Percentiles rank a stretch among this genome's conserved stretches.
Conservation (phyloP, 192 early-diverging fungal species). For the Coemansia sp. region DNA sequence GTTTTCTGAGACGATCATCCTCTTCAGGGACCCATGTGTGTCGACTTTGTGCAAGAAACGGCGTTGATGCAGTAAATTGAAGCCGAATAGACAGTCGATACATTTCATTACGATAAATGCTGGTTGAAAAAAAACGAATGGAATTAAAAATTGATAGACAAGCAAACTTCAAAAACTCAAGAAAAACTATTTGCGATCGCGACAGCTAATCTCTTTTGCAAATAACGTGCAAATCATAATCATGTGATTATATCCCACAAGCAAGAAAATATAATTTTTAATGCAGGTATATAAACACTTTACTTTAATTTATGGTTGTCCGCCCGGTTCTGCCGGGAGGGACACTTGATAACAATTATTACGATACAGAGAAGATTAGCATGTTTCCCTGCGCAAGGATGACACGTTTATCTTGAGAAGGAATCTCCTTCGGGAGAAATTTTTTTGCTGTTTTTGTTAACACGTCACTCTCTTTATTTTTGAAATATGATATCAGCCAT, state of each 20-base stretch:
- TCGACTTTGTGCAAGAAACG: background rate
- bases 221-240: background rate
- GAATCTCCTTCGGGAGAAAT: slow-evolving; percentile 42
- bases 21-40: background rate
- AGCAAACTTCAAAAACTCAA: background rate
- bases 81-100: background rate
- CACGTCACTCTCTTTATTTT: slow-evolving; percentile 6
- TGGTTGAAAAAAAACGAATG: background rate
- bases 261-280: background rate
- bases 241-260: slow-evolving; percentile 11
- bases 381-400: slow-evolving; percentile 48
- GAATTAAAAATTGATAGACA: background rate
- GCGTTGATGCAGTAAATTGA: background rate
- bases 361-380: slow-evolving; percentile 53
- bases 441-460: slow-evolving; percentile 18
- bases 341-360: slow-evolving; percentile 48
- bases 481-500: background rate
- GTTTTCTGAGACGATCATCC: background rate
- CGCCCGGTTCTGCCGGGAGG: slow-evolving; percentile 28
- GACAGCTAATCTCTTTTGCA: background rate
- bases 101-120: background rate
- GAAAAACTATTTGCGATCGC: background rate
- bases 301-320: slow-evolving; percentile 3
- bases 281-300: slow-evolving; percentile 8
- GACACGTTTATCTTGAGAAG: slow-evolving; percentile 49